A percentile compares a stretch with the other conserved stretches of the same genome.
phyloP scores from a whole-genome alignment of 2,329 filamentous ascomycete genomes.

The Beauveria scarabaeidicola region DNA sequence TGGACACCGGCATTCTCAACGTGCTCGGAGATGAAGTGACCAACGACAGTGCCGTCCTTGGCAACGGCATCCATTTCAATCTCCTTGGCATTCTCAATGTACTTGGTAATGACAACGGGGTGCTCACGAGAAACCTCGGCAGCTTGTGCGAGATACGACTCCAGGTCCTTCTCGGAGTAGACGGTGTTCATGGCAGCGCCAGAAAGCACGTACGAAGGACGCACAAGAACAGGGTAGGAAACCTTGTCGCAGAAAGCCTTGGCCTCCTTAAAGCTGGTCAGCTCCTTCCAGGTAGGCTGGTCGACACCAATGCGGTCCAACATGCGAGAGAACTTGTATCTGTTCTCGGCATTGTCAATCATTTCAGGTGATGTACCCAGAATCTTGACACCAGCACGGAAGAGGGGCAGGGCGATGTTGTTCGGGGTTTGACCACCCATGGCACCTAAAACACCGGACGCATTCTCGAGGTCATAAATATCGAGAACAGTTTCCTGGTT shows the following conservation, averaged over 20 bases:
- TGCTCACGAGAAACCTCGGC: constrained; percentile 90
- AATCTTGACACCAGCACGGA: constrained; percentile 83
- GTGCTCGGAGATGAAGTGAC: constrained; percentile 97
- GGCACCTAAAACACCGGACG: constrained; percentile 79
- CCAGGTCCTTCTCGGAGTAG: constrained; percentile 88
- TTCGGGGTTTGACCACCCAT: constrained; percentile 98
- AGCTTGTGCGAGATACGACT: constrained; percentile 81
- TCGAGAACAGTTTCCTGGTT: constrained; percentile 84
- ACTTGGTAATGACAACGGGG: constrained; percentile 97
- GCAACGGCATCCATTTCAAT: constrained; percentile 99
- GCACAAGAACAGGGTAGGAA: constrained; percentile 85
- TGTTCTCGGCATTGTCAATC: constrained; percentile 96
- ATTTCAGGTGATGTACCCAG: constrained; percentile 95
- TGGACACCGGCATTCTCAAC: constrained; percentile 98
- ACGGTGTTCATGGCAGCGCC: constrained; percentile 99
- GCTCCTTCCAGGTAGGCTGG: constrained; percentile 95
- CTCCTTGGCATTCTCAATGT: constrained; percentile 98
- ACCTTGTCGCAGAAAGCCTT: constrained; percentile 80
- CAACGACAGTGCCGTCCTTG: constrained; percentile 77
- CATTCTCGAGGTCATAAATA: constrained; percentile 81
- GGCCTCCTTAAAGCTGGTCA: constrained; percentile 90
- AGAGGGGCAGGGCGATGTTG: constrained; percentile 88
- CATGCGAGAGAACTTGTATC: constrained; percentile 98
- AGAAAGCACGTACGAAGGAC: constrained; percentile 93
- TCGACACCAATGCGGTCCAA: constrained; percentile 90